Evolutionary conservation across 345 rosid species (phyloP), one percentile per base, ranked within the genome.

Genomic region (Pelargonium nanum): DNA sequence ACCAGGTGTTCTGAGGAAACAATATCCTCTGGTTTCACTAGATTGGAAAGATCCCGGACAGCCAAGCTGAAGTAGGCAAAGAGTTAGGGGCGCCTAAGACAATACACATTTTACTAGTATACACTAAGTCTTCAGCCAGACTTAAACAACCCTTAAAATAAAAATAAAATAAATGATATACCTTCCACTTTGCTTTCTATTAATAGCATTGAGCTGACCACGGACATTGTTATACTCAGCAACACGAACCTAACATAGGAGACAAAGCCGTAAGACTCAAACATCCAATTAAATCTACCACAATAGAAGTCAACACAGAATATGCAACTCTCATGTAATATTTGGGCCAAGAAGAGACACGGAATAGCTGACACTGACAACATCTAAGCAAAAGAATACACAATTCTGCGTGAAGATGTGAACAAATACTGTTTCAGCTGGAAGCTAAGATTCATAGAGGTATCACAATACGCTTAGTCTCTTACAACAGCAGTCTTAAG

Each of bases 111-210:
- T n/a, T 12, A 40, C 48, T 40, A 3, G 15, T 15, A 40, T 40
- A 12, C 15, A 17, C 15, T 40, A 40, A 0, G 15, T 9, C 48
- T 40, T 40, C 16, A 9, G 2, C 48, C 15, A 40, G 15, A 9
- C 9, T 3, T 6, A 40, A 40, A 40, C 15, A 40, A 17, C 15
- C 48, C 48, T 40, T 40, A 12, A 6, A 40, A 40, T 40, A 30
- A 30, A 30, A 5, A 40, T 40, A 40, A 40, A 40, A 40, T 17
- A 54, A 52, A 12, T 23, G 32, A 26, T 24, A 23, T 70, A 90
- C 99, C 99, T 94, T 75, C 97, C 99, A 78, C 89, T 94, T 65
- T 94, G 97, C 84, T 94, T 94, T 65, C 95, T 74, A 69, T 88
- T 94, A 54, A 90, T 88, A 63, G 93, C 88, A 82, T 83, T 94